phyloP scores from a whole-genome alignment of 1,284 basidiomycete genomes.

The Ceratobasidium sp. region DNA sequence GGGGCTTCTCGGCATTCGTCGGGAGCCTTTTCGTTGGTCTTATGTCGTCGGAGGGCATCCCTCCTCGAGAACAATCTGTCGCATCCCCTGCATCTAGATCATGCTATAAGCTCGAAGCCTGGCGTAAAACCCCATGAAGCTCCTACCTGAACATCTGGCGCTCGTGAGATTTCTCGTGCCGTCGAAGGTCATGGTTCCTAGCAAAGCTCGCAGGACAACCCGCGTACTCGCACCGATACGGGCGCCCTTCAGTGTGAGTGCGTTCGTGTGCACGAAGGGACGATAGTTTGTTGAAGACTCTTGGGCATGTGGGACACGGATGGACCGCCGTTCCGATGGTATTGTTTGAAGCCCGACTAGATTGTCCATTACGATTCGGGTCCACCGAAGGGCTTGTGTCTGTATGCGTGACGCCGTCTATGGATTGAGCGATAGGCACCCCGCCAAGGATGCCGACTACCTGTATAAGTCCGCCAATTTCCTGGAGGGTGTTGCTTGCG shows the following conservation, averaged over 20 bases:
- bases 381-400: conserved; percentile 17
- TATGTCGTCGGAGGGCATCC: conserved; percentile 78
- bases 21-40: conserved; percentile 56
- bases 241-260: conserved; percentile 68
- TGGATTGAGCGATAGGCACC: conserved; percentile 56
- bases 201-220: conserved; percentile 76
- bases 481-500: conserved; percentile 69
- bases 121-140: too few relatives aligned
- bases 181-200: conserved; percentile 78
- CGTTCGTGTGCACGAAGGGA: conserved; percentile 74
- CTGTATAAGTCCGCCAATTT: conserved; percentile 78
- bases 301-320: conserved; percentile 72
- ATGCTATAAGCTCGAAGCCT: neutral
- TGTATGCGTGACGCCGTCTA: conserved; percentile 7
- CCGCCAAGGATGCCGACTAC: conserved; percentile 78
- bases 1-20: conserved; percentile 57
- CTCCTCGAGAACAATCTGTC: conserved; percentile 75
- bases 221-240: conserved; percentile 63
- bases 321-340: conserved; percentile 79
- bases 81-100: conserved; percentile 71
- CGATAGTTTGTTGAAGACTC: conserved; percentile 72
- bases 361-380: neutral
- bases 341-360: conserved; percentile 19
- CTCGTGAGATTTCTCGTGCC: conserved; percentile 74
- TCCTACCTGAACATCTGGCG: conserved; percentile 62